Evolutionary conservation across 108 stramenopile species (phyloP).

Genomic region (Hondaea fermentalgiana): DNA sequence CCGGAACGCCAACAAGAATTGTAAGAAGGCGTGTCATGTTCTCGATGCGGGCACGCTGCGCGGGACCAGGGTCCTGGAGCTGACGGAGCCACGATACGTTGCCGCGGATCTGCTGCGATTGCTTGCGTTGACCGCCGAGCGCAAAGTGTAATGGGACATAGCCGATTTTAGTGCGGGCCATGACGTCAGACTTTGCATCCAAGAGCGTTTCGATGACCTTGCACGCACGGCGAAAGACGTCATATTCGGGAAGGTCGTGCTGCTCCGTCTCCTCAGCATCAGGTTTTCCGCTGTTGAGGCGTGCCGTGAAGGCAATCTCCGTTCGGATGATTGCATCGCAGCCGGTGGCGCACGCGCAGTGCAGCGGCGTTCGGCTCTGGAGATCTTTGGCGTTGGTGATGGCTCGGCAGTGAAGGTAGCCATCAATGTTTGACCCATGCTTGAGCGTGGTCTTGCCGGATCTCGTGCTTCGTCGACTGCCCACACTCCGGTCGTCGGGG

Average conservation of each 20-base stretch:
- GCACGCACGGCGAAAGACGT: background rate
- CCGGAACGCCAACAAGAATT: background rate
- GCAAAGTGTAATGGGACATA: background rate
- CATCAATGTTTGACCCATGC: background rate
- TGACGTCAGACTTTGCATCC: background rate
- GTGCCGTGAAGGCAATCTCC: background rate
- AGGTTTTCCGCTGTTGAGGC: background rate
- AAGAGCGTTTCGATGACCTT: conserved; percentile 8
- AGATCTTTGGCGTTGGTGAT: background rate
- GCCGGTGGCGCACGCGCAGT: background rate
- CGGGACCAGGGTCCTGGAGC: background rate
- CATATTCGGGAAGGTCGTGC: background rate
- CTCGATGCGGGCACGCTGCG: background rate
- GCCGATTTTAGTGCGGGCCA: background rate
- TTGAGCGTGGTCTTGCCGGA: background rate
- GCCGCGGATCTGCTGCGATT: background rate
- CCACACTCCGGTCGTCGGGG: background rate
- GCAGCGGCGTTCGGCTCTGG: background rate
- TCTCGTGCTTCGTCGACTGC: background rate
- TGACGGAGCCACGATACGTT: background rate
- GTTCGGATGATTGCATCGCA: background rate
- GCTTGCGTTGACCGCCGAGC: background rate
- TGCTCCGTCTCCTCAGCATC: background rate
- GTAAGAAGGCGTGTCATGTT: background rate
- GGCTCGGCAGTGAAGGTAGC: background rate